Base-by-base conservation (phyloP, 345 rosid genomes). In the Eucalyptus tenuipes region DNA sequence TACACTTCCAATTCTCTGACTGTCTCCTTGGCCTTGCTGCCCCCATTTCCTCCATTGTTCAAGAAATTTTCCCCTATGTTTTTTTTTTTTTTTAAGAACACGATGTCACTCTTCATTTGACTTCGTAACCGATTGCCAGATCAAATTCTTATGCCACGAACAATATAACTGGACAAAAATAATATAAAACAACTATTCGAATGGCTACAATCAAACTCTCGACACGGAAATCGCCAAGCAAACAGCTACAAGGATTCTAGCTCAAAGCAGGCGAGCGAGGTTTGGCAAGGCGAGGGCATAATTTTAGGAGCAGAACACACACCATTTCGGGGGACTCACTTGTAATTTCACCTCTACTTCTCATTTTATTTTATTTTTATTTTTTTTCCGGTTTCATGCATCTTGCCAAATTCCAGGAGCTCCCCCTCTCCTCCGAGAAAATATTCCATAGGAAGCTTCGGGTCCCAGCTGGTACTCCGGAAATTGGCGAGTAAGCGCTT, bases 111-210 rank as follows among this genome's bases (percentile, higher is more conserved):
- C 1, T 59, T 25, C n/a, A 59, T 59, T 25, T 59, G 5, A 59
- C 3, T 59, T 59, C 7, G 7, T 24, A 25, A 59, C 7, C 2
- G 7, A 59, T 0, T 57, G 7, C 2, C n/a, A 25, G 0, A 25
- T 57, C 64, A 1, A 57, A 24, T 25, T 59, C 7, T 20, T 10
- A 59, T 27, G n/a, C 31, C 31, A 1, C 3, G 2, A 59, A 59
- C n/a, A 59, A 25, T 25, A 59, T 2, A 25, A 27, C 1, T 27
- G 29, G 1, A 29, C 8, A 61, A 61, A 61, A 27, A 61, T 25
- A 61, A 61, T 27, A 29, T 3, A 6, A 29, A 61, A 61, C 16
- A 12, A 6, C 16, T 61, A 61, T 27, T 61, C 68, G 5, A 27
- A 29, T 29, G n/a, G 8, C 68, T 13, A 27, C 8, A 29, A 27